A percentile compares a stretch with the other conserved stretches of the same genome.
These are phyloP conservation scores for Emmonsia crescens DNA, from an alignment of 2,329 filamentous ascomycete species.

Conservation along the genomic window DNA sequence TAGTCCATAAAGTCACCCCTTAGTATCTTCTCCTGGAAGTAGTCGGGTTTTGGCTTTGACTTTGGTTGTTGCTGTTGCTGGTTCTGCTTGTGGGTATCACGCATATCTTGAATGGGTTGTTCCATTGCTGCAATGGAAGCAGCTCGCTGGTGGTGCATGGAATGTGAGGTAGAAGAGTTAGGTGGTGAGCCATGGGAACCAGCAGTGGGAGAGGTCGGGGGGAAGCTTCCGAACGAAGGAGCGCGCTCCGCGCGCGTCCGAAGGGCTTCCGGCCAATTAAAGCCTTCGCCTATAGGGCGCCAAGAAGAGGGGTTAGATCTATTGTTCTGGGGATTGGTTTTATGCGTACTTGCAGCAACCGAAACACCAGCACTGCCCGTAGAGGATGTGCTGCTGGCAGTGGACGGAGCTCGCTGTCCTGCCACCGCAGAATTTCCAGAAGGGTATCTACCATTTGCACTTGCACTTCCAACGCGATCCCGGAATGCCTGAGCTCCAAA, in stretches of 20 bases:
- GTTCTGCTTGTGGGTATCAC: constrained; percentile 7
- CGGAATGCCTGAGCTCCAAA: constrained; percentile 73
- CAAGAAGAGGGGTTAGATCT: constrained; percentile 37
- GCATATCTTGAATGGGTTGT: constrained; percentile 31
- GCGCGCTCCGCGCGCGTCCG: constrained; percentile 81
- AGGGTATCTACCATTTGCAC: constrained; percentile 47
- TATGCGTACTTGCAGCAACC: constrained; percentile 29
- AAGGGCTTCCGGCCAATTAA: constrained; percentile 96
- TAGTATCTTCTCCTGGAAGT: constrained; percentile 91
- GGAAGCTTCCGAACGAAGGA: constrained; percentile 29
- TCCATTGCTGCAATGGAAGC: constrained; percentile 45
- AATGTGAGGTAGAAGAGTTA: constrained; percentile 35
- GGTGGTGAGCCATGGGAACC: constrained; percentile 20
- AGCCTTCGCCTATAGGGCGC: constrained; percentile 65
- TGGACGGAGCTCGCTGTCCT: constrained; percentile 19
- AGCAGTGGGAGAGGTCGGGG: constrained; percentile 19
- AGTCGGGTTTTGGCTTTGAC: constrained; percentile 65
- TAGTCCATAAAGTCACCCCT: constrained; percentile 98
- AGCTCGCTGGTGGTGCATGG: constrained; percentile 28
- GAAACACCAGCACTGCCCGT: constrained; percentile 13
- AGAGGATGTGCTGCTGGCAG: constrained; percentile 16
- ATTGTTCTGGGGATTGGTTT: constrained; percentile 25
- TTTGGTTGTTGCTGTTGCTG: constrained; percentile 36
- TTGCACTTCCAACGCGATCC: constrained; percentile 56
- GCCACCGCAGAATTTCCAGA: constrained; percentile 21